phyloP scores from a whole-genome alignment of 805 yeast genomes.

The Wickerhamomyces alni region DNA sequence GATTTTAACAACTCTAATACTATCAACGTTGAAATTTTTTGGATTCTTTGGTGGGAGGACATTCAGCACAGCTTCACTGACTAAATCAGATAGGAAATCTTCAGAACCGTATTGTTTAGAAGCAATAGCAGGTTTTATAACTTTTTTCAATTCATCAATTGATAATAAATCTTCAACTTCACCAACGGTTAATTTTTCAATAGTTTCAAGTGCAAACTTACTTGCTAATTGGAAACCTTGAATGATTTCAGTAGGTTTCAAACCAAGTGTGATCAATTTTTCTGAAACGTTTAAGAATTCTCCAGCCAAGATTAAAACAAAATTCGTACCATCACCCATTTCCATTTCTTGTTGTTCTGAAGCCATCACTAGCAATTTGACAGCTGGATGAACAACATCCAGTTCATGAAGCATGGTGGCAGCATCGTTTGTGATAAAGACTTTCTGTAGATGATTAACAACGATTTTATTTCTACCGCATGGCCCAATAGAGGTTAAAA shows the following conservation, averaged over 20 bases:
- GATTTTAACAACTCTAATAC: conserved; percentile 90
- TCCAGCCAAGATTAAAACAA: conserved; percentile 89
- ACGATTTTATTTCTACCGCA: conserved; percentile 95
- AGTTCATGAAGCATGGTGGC: conserved; percentile 93
- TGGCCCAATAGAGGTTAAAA: conserved; percentile 94
- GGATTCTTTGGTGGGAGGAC: conserved; percentile 69
- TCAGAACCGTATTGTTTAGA: conserved; percentile 93
- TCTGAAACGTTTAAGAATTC: conserved; percentile 85
- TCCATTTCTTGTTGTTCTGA: conserved; percentile 95
- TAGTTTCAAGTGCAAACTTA: conserved; percentile 60
- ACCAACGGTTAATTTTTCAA: conserved; percentile 61
- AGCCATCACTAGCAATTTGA: conserved; percentile 92
- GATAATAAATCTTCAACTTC: conserved; percentile 52
- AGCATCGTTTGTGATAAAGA: conserved; percentile 93
- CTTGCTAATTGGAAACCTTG: conserved; percentile 92
- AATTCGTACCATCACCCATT: conserved; percentile 94
- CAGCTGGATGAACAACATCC: conserved; percentile 96
- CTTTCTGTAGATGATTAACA: conserved; percentile 80
- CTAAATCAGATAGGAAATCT: conserved; percentile 66
- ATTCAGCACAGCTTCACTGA: conserved; percentile 76
- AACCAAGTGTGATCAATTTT: conserved; percentile 75
- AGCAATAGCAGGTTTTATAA: conserved; percentile 80
- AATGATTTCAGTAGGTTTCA: conserved; percentile 86
- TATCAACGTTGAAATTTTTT: conserved; percentile 76
- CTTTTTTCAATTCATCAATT: conserved; percentile 55